Evolutionary conservation across 2,329 filamentous ascomycete species (phyloP).

Genomic region (Fusarium bactridioides): DNA sequence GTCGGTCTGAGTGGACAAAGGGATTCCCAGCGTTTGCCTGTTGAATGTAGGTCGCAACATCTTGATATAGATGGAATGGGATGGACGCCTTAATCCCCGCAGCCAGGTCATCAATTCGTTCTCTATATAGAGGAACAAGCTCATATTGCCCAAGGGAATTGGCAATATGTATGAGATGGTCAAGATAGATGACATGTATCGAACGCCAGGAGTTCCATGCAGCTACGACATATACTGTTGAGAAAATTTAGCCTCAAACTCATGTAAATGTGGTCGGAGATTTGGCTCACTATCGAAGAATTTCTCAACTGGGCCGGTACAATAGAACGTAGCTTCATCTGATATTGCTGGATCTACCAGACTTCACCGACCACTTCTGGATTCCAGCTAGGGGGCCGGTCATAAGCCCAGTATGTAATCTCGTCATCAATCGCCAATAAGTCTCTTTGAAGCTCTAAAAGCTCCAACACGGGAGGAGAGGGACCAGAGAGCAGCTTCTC

Average conservation of each 20-base stretch:
- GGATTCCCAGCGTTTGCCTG: neutral
- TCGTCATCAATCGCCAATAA: neutral
- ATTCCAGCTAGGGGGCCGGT: neutral
- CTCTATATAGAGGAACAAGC: neutral
- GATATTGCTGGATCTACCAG: neutral
- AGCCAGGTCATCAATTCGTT: neutral
- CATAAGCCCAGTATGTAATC: neutral
- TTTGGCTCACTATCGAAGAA: constrained; percentile 1
- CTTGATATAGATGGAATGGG: neutral
- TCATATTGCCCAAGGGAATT: neutral
- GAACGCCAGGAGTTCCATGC: constrained; percentile 19
- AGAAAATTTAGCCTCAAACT: neutral
- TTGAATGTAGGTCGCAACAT: neutral
- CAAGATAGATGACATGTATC: neutral
- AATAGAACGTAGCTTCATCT: neutral
- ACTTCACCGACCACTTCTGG: constrained; percentile 1
- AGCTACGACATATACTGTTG: neutral
- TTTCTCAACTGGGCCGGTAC: neutral
- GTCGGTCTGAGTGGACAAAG: neutral
- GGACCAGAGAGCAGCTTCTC: neutral
- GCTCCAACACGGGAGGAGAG: neutral
- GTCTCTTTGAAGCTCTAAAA: neutral
- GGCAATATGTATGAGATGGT: constrained; percentile 1
- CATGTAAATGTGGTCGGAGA: accelerated
- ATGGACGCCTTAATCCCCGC: neutral